These are phyloP conservation scores for Hyphopichia buzzinii DNA, from an alignment of 1,139 yeast species.

Conservation along the genomic window DNA sequence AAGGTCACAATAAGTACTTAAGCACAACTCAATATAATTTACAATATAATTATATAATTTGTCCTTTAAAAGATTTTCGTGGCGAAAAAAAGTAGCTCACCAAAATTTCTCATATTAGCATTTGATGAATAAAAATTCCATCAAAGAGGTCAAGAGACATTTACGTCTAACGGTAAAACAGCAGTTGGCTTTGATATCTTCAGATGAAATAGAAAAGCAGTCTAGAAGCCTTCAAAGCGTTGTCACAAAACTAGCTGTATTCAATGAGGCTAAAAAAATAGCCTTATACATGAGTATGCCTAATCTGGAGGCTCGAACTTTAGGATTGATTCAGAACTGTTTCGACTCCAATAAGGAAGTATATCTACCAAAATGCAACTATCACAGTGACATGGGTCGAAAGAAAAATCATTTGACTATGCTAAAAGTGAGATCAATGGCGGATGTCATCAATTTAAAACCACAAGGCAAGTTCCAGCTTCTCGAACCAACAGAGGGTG, in stretches of 20 bases:
- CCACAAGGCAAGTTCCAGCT: slow-evolving; percentile 72
- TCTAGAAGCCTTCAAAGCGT: slow-evolving; percentile 22
- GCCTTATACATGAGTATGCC: slow-evolving; percentile 73
- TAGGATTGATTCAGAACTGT: slow-evolving; percentile 46
- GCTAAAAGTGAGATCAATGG: slow-evolving; percentile 43
- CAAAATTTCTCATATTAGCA: too few relatives aligned
- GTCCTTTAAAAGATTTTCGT: too few relatives aligned
- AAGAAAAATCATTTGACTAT: slow-evolving; percentile 56
- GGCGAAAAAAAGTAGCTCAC: too few relatives aligned
- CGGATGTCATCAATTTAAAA: slow-evolving; percentile 42
- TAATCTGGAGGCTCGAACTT: slow-evolving; percentile 57
- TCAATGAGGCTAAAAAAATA: slow-evolving; percentile 43
- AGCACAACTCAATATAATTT: background rate
- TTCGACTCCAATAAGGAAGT: slow-evolving; percentile 44
- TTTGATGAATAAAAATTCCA: background rate
- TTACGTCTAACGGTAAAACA: slow-evolving; percentile 19
- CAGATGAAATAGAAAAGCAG: slow-evolving; percentile 15
- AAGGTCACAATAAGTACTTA: slow-evolving; percentile 31
- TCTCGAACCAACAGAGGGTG: slow-evolving; percentile 59
- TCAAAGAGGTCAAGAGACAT: slow-evolving; percentile 15
- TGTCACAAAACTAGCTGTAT: slow-evolving; percentile 34
- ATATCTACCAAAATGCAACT: slow-evolving; percentile 51
- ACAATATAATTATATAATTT: too few relatives aligned
- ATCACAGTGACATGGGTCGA: slow-evolving; percentile 14
- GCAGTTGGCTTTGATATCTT: slow-evolving; percentile 12